These are phyloP conservation scores for Fusarium sp. DNA, from an alignment of 2,329 filamentous ascomycete genomes.

Conservation along the genomic window DNA sequence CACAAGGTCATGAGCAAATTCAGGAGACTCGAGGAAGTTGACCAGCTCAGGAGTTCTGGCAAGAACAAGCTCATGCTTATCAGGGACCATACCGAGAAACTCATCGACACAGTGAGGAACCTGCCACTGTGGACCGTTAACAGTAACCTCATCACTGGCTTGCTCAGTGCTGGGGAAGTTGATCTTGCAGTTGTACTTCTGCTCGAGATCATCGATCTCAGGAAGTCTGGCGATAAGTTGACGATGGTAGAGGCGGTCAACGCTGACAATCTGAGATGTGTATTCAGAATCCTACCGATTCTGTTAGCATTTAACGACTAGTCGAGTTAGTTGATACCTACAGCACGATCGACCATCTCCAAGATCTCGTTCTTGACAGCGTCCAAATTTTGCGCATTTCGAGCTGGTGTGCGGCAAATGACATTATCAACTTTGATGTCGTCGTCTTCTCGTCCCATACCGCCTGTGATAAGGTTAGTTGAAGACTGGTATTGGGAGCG, in stretches of 20 bases:
- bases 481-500: constrained; percentile 6
- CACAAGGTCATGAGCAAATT: constrained; percentile 84
- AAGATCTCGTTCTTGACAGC: constrained; percentile 98
- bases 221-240: constrained; percentile 89
- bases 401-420: constrained; percentile 95
- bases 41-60: constrained; percentile 80
- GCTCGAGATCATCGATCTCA: constrained; percentile 94
- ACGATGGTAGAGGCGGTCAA: constrained; percentile 95
- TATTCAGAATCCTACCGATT: constrained; percentile 87
- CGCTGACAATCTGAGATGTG: constrained; percentile 91
- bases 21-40: constrained; percentile 83
- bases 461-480: constrained; percentile 51
- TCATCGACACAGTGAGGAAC: constrained; percentile 97
- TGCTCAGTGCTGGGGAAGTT: constrained; percentile 97
- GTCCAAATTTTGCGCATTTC: constrained; percentile 96
- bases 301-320: constrained; percentile 7
- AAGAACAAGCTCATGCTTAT: constrained; percentile 92
- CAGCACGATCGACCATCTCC: constrained; percentile 97
- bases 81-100: constrained; percentile 96
- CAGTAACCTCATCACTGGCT: constrained; percentile 94
- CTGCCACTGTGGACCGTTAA: constrained; percentile 97
- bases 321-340: constrained; percentile 57
- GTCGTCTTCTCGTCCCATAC: constrained; percentile 94
- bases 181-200: constrained; percentile 99
- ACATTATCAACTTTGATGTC: constrained; percentile 99